These are phyloP conservation scores for Platanus orientalis DNA, from an alignment of 164 flowering plant species.

Conservation along the genomic window DNA sequence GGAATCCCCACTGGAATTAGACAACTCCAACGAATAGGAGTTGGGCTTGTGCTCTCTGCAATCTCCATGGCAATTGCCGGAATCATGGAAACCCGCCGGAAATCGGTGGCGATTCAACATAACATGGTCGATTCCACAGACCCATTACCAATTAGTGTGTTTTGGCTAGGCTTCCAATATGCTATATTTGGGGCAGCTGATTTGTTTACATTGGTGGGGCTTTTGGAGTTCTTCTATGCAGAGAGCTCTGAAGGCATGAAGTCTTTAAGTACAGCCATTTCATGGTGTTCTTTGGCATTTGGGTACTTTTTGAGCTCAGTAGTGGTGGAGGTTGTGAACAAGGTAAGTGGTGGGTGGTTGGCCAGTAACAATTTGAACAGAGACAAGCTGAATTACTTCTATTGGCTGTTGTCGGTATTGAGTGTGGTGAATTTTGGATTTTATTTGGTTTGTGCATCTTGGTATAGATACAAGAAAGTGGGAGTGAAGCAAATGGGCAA, in stretches of 20 bases:
- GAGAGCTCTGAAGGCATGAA: slow-evolving; percentile 68
- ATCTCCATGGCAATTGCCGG: slow-evolving; percentile 65
- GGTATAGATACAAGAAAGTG: slow-evolving; percentile 63
- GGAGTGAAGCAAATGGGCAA: slow-evolving; percentile 20
- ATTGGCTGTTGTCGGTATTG: slow-evolving; percentile 51
- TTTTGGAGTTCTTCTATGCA: slow-evolving; percentile 64
- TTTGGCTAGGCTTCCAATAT: slow-evolving; percentile 68
- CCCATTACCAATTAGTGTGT: slow-evolving; percentile 53
- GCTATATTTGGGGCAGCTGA: slow-evolving; percentile 64
- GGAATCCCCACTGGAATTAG: slow-evolving; percentile 63
- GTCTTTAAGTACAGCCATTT: slow-evolving; percentile 52
- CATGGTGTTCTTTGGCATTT: slow-evolving; percentile 59
- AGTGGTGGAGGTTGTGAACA: slow-evolving; percentile 61
- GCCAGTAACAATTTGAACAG: slow-evolving; percentile 54
- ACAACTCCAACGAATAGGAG: slow-evolving; percentile 58
- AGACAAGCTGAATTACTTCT: slow-evolving; percentile 62
- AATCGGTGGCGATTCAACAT: slow-evolving; percentile 39
- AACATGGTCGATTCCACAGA: slow-evolving; percentile 44
- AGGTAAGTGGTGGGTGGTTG: slow-evolving; percentile 67
- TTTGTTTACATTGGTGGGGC: slow-evolving; percentile 62
- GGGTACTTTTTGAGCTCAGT: slow-evolving; percentile 63
- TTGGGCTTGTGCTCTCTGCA: slow-evolving; percentile 55
- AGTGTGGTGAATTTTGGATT: slow-evolving; percentile 53
- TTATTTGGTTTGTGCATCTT: slow-evolving; percentile 55
- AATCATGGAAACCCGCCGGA: slow-evolving; percentile 45